These are phyloP conservation scores for Paraleonurus japonicus DNA, from an alignment of 257 asterid genomes.

Conservation along the genomic window DNA sequence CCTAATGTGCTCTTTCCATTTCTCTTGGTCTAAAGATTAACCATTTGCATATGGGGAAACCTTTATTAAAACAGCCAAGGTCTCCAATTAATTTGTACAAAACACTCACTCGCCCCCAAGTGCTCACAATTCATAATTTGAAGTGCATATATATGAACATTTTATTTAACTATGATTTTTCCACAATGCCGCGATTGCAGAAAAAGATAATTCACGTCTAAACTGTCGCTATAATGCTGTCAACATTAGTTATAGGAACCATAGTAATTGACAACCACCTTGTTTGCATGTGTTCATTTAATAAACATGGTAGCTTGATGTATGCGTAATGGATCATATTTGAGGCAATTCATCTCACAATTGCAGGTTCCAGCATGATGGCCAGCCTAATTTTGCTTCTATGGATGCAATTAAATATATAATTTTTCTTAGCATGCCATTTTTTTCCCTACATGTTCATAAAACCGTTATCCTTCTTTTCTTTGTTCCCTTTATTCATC, in stretches of 20 bases:
- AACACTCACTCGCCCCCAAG: neutral
- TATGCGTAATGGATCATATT: neutral
- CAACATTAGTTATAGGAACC: neutral
- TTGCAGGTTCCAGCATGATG: conserved; percentile 1
- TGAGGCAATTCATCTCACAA: conserved; percentile 6
- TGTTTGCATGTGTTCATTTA: neutral
- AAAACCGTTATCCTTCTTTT: conserved; percentile 2
- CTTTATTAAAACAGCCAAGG: conserved; percentile 7
- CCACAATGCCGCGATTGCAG: neutral
- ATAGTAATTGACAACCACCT: conserved; percentile 3
- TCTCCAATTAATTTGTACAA: neutral
- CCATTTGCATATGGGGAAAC: neutral
- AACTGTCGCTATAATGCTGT: neutral
- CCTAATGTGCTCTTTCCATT: neutral
- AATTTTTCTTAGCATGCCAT: neutral
- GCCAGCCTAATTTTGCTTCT: conserved; percentile 1
- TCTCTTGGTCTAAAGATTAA: neutral
- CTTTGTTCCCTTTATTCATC: neutral
- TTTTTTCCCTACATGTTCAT: neutral
- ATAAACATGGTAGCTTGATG: conserved; percentile 1
- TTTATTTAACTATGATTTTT: neutral
- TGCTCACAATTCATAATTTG: neutral
- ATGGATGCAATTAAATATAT: conserved; percentile 1
- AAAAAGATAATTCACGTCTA: neutral
- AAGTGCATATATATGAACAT: neutral